These are phyloP conservation scores for Starmerella sirachaensis DNA, from an alignment of 805 yeast genomes.

Conservation along the genomic window DNA sequence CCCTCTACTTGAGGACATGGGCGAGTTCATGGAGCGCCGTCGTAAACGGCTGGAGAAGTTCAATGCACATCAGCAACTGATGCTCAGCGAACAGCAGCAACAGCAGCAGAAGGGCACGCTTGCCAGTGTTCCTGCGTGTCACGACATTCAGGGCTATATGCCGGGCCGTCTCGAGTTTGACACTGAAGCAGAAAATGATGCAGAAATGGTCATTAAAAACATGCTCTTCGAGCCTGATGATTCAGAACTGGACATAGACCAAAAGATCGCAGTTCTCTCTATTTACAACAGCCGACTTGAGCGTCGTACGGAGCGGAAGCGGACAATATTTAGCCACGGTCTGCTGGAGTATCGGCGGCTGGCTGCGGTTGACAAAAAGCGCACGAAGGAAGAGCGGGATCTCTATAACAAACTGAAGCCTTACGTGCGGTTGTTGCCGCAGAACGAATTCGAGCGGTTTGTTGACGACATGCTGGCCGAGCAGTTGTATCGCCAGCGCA, in stretches of 20 bases:
- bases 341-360: slow-evolving; percentile 76
- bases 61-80: slow-evolving; percentile 45
- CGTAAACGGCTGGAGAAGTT: slow-evolving; percentile 62
- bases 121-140: slow-evolving; percentile 91
- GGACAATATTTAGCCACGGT: slow-evolving; percentile 62
- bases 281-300: slow-evolving; percentile 84
- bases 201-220: slow-evolving; percentile 86
- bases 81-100: slow-evolving; percentile 42
- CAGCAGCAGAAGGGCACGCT: slow-evolving; percentile 62
- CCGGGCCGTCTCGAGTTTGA: slow-evolving; percentile 97
- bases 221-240: slow-evolving; percentile 95
- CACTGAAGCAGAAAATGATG: slow-evolving; percentile 92
- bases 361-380: slow-evolving; percentile 69
- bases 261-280: slow-evolving; percentile 75
- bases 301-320: slow-evolving; percentile 83
- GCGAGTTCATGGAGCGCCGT: slow-evolving; percentile 55
- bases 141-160: slow-evolving; percentile 95
- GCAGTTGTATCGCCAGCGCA: slow-evolving; percentile 63
- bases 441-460: slow-evolving; percentile 68
- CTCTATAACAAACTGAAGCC: slow-evolving; percentile 64
- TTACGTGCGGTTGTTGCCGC: slow-evolving; percentile 66
- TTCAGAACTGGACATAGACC: slow-evolving; percentile 72
- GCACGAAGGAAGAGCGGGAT: slow-evolving; percentile 84
- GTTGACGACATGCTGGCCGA: slow-evolving; percentile 64
- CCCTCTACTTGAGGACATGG: slow-evolving; percentile 50